Conservation (phyloP, 1,139 yeast species). For the Meyerozyma sp. region DNA sequence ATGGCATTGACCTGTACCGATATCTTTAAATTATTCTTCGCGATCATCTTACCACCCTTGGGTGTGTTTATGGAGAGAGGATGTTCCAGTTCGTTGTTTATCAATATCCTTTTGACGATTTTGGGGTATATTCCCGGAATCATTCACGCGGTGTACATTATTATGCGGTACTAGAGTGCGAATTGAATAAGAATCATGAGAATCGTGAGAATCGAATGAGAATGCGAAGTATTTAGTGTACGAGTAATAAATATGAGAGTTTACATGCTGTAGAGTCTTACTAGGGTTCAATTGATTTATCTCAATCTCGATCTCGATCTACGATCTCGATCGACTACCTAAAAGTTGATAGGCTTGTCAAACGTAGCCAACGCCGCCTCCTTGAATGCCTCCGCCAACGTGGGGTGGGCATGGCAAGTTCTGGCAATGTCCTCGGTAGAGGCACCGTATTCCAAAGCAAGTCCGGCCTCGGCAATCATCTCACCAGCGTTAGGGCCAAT, state of each 20-base stretch:
- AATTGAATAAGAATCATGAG: no score
- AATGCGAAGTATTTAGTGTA: no score
- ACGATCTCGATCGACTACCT: slow-evolving; percentile 12
- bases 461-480: slow-evolving; percentile 98
- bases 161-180: slow-evolving; percentile 25
- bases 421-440: slow-evolving; percentile 96
- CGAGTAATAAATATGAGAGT: no score
- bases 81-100: slow-evolving; percentile 48
- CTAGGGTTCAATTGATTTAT: no score
- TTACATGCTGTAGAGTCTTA: no score
- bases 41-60: slow-evolving; percentile 65
- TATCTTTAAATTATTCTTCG: slow-evolving; percentile 56
- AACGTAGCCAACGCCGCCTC: slow-evolving; percentile 95
- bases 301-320: no score
- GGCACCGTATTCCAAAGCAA: slow-evolving; percentile 98
- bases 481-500: slow-evolving; percentile 99
- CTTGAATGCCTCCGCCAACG: slow-evolving; percentile 95
- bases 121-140: slow-evolving; percentile 66
- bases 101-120: slow-evolving; percentile 56
- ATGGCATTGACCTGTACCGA: slow-evolving; percentile 10
- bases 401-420: slow-evolving; percentile 98
- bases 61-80: slow-evolving; percentile 74
- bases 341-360: slow-evolving; percentile 84
- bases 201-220: no score
- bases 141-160: slow-evolving; percentile 58